Evolutionary conservation across 805 yeast genomes (phyloP), one percentile per base, ranked within the genome.

Genomic region (Ogataea zsoltii): DNA sequence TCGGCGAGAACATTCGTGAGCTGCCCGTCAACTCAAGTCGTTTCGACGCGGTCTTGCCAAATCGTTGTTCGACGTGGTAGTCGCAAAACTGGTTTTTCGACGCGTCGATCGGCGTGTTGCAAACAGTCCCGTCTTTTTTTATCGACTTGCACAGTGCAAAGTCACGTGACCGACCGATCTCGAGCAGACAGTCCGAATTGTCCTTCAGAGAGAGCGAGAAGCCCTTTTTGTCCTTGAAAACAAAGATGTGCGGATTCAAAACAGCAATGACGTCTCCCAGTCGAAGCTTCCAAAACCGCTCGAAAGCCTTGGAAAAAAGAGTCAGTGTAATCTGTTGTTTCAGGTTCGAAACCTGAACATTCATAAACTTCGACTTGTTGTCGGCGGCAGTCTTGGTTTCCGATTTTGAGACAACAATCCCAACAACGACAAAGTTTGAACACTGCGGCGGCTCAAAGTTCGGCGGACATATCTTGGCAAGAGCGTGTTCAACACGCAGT

Each of bases 371-470:
- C 12, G 71, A 66, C 23, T 53, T 55, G 36, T 60, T 61, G 21
- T 66, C 58, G 12, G 71, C 51, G 0, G 87, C 69, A 3, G 67
- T 62, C 50, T 74, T 71, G 3, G 84, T 72, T 7, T 71, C 77
- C 4, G 81, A 68, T 57, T 89, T 89, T 16, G 61, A 57, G 4
- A 80, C 68, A 0, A 91, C 69, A 2, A 87, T 71, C 1, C 96
- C 97, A n/a, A 84, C 57, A 1, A 82, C 75, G n/a, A 83, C 83
- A 85, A 89, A 90, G 59, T 91, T 90, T 3, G 84, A 66, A 56
- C 83, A 83, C 28, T 67, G 66, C 0, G 96, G 96, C 38, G 85
- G 85, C 5, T 66, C 60, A 58, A 77, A 90, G 16, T 77, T 70
- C 0, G 96, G 94, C 2, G 94, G 84, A 23, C 62, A 53, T 1